A percentile compares a stretch with the other conserved stretches of the same genome.
Conservation (phyloP, 192 early-diverging fungal species). For the Thamnidium elegans region DNA sequence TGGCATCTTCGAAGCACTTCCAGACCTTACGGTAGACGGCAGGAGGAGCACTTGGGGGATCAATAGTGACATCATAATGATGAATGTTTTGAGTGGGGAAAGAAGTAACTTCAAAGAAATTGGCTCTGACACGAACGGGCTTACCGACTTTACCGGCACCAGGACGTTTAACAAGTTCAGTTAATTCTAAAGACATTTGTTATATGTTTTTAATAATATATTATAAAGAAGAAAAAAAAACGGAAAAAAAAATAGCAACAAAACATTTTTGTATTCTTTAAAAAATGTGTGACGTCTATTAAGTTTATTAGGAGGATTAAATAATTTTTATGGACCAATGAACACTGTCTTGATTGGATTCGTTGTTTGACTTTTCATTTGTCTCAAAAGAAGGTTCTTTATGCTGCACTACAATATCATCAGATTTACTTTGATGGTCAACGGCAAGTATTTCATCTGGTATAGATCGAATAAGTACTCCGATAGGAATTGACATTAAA, state of each 20-base stretch:
- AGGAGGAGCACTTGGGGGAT: constrained; percentile 58
- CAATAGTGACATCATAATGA: constrained; percentile 86
- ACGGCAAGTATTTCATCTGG: constrained; percentile 55
- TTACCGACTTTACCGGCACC: constrained; percentile 45
- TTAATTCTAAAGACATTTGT: constrained; percentile 30
- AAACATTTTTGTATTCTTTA: not conserved
- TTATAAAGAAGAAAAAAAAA: constrained; percentile 1
- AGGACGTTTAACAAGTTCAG: constrained; percentile 46
- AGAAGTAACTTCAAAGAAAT: constrained; percentile 76
- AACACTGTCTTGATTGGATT: not conserved
- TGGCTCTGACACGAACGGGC: constrained; percentile 49
- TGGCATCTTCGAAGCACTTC: constrained; percentile 56
- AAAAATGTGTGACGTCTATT: not conserved
- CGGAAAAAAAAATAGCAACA: constrained; percentile 12
- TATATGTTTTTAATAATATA: not conserved
- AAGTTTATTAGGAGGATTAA: not conserved
- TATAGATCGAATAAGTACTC: constrained; percentile 75
- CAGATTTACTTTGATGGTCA: not conserved
- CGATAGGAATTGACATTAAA: constrained; percentile 76
- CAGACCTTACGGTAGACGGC: constrained; percentile 70
- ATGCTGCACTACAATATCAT: not conserved
- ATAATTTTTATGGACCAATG: not conserved
- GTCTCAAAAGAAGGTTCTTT: not conserved
- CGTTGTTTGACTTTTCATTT: not conserved
- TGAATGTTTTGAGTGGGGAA: constrained; percentile 67